phyloP scores from a whole-genome alignment of 192 early-diverging fungal genomes.

The Mortierella antarctica region DNA sequence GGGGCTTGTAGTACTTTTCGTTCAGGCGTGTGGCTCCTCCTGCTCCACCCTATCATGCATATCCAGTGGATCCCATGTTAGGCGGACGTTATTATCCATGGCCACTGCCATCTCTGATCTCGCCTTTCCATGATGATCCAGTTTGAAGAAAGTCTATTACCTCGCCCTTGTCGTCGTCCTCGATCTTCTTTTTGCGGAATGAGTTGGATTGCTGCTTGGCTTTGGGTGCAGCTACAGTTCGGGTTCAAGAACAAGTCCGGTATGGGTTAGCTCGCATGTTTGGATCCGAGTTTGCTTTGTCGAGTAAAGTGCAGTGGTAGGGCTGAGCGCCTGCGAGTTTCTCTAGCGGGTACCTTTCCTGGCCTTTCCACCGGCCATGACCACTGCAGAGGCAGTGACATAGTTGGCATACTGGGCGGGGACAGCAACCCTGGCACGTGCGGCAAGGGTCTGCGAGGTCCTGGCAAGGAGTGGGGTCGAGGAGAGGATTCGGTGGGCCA shows the following conservation, averaged over 20 bases:
- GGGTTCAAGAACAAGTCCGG: neutral
- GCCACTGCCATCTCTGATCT: too few relatives aligned
- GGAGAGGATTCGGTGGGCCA: slow-evolving; percentile 32
- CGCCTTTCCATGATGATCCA: neutral
- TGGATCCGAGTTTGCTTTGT: neutral
- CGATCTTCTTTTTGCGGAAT: slow-evolving; percentile 33
- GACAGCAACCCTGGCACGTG: slow-evolving; percentile 31
- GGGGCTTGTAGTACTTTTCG: slow-evolving; percentile 47
- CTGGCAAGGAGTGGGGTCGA: slow-evolving; percentile 37
- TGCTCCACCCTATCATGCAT: slow-evolving; percentile 19
- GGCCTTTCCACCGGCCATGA: slow-evolving; percentile 33
- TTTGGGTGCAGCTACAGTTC: slow-evolving; percentile 18
- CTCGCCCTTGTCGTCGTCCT: slow-evolving; percentile 32
- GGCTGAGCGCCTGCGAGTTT: too few relatives aligned
- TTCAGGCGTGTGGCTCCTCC: slow-evolving; percentile 49
- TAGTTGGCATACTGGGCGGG: slow-evolving; percentile 52
- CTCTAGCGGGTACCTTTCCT: slow-evolving; percentile 28
- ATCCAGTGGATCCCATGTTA: neutral
- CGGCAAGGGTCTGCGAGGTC: slow-evolving; percentile 26
- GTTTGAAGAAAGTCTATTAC: neutral
- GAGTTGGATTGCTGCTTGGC: slow-evolving; percentile 48
- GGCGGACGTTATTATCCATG: neutral
- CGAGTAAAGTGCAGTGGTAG: neutral
- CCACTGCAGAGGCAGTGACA: slow-evolving; percentile 50
- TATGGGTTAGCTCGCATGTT: neutral